These are phyloP conservation scores for Tylopilus sp. DNA, from an alignment of 768 basidiomycete species.

Conservation along the genomic window DNA sequence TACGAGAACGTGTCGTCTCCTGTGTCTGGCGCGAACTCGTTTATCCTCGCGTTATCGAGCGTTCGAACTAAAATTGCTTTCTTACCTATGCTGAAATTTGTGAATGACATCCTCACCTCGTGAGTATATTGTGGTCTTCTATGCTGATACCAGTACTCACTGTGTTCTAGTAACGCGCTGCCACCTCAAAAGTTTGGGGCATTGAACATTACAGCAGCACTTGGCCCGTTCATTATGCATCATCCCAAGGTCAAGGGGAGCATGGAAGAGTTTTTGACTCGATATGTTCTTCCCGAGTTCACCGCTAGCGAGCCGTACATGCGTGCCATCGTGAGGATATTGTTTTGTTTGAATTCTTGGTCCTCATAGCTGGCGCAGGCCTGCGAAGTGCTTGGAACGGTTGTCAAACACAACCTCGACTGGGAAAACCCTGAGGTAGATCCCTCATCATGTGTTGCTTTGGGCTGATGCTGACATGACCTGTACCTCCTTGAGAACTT, in stretches of 20 bases:
- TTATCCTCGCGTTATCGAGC: constrained; percentile 73
- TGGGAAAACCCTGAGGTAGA: constrained; percentile 64
- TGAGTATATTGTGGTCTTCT: constrained; percentile 32
- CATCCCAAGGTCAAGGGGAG: constrained; percentile 75
- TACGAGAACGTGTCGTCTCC: constrained; percentile 77
- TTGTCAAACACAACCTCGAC: constrained; percentile 63
- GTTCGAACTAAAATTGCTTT: constrained; percentile 82
- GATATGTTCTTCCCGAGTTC: constrained; percentile 75
- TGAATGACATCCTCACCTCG: constrained; percentile 70
- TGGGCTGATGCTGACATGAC: constrained; percentile 1
- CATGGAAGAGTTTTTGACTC: constrained; percentile 75
- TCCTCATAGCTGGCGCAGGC: constrained; percentile 44
- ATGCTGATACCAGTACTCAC: not conserved
- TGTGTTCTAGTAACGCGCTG: constrained; percentile 38
- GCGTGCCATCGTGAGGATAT: constrained; percentile 61
- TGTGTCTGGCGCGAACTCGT: constrained; percentile 73
- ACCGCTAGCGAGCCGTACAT: constrained; percentile 64
- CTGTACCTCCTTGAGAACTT: constrained; percentile 44
- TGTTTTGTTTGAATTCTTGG: not conserved
- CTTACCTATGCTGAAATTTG: constrained; percentile 72
- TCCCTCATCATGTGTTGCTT: not conserved
- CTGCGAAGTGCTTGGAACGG: constrained; percentile 73
- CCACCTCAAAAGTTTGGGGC: constrained; percentile 78
- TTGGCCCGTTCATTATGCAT: constrained; percentile 78
- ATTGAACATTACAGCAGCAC: constrained; percentile 73